Conservation (phyloP, 805 yeast genomes). For the Candida sakaeoensis region DNA sequence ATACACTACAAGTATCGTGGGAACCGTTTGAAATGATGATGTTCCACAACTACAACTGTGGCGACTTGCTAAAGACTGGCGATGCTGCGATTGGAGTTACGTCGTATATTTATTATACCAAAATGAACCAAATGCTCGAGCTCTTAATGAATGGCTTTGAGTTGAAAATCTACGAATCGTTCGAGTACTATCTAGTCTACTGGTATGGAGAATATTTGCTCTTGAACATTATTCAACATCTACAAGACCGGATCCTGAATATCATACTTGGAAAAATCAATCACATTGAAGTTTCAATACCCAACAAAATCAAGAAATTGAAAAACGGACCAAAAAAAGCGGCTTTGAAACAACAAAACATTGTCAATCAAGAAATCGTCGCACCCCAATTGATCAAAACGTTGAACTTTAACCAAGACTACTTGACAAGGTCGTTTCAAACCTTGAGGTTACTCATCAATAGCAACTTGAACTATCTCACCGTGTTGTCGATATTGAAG, state of each 20-base stretch:
- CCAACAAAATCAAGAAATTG: constrained; percentile 42
- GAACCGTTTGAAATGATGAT: constrained; percentile 59
- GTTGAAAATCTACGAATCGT: constrained; percentile 64
- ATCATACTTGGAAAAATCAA: constrained; percentile 34
- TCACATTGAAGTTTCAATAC: constrained; percentile 28
- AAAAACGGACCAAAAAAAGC: constrained; percentile 51
- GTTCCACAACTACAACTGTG: constrained; percentile 30
- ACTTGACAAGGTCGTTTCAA: constrained; percentile 16
- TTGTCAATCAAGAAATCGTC: constrained; percentile 23
- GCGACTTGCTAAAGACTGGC: constrained; percentile 30
- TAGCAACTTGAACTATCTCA: constrained; percentile 16
- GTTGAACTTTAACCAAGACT: constrained; percentile 20
- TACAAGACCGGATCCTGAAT: constrained; percentile 32
- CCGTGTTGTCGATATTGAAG: constrained; percentile 17
- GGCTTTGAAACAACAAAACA: constrained; percentile 26
- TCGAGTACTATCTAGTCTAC: constrained; percentile 64
- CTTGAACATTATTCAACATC: constrained; percentile 37
- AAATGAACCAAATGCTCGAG: constrained; percentile 68
- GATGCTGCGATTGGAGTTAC: constrained; percentile 61
- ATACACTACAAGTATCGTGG: constrained; percentile 71
- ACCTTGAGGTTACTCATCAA: constrained; percentile 19
- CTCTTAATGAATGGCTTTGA: constrained; percentile 73
- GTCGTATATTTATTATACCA: constrained; percentile 64
- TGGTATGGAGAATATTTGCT: constrained; percentile 62
- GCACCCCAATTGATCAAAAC: constrained; percentile 33